phyloP scores from a whole-genome alignment of 768 basidiomycete species.

The Collybia nuda region DNA sequence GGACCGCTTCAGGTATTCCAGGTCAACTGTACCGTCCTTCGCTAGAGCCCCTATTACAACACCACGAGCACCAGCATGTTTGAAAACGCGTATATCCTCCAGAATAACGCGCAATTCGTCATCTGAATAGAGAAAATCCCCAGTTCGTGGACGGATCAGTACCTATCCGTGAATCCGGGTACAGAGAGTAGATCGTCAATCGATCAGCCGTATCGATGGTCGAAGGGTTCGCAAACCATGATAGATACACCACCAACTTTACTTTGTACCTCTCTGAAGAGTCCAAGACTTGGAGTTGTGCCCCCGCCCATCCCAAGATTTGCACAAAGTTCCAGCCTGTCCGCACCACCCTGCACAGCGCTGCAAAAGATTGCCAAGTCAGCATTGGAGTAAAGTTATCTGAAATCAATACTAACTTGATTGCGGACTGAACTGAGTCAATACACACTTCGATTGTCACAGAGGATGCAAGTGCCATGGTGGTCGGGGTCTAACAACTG shows the following conservation, averaged over 20 bases:
- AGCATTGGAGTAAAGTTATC: conserved; percentile 4
- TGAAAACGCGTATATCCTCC: conserved; percentile 68
- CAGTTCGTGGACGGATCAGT: conserved; percentile 79
- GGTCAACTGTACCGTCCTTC: conserved; percentile 56
- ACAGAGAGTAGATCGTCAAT: conserved; percentile 7
- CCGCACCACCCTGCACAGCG: conserved; percentile 68
- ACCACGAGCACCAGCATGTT: conserved; percentile 54
- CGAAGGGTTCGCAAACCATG: conserved; percentile 50
- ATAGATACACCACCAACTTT: conserved; percentile 51
- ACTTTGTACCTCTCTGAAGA: conserved; percentile 57
- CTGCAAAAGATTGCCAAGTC: conserved; percentile 32
- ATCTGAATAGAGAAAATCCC: conserved; percentile 75
- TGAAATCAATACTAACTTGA: conserved; percentile 43
- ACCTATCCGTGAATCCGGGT: conserved; percentile 38
- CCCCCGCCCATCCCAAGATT: conserved; percentile 77
- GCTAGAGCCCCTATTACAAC: conserved; percentile 69
- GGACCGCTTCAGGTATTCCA: conserved; percentile 54
- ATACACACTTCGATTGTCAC: conserved; percentile 65
- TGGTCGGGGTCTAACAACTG: too few species aligned
- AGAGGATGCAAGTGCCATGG: conserved; percentile 14
- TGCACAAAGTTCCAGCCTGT: conserved; percentile 76
- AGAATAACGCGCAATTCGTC: conserved; percentile 72
- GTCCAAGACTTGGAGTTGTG: conserved; percentile 78
- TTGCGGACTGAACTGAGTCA: conserved; percentile 73
- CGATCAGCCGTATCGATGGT: background rate